Conservation (phyloP, 345 rosid genomes). For the Pistacia vera region DNA sequence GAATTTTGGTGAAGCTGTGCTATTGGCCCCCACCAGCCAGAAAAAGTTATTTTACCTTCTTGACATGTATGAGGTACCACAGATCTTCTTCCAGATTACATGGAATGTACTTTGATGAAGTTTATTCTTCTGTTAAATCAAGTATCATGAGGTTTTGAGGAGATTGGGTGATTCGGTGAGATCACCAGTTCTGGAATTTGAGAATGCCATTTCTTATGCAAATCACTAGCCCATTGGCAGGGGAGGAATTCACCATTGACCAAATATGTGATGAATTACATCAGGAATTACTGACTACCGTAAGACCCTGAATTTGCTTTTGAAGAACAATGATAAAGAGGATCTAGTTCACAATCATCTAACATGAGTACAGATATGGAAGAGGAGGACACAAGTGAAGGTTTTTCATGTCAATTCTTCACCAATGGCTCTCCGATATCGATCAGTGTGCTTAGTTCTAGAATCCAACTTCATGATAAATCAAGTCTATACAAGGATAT, state of each 20-base stretch:
- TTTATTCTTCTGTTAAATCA: slow-evolving; percentile 49
- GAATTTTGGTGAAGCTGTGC: slow-evolving; percentile 84
- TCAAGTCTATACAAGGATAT: slow-evolving; percentile 64
- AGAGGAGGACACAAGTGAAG: slow-evolving; percentile 39
- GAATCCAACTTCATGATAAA: slow-evolving; percentile 70
- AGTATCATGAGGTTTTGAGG: slow-evolving; percentile 59
- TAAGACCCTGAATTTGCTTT: slow-evolving; percentile 63
- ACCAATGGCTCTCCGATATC: slow-evolving; percentile 53
- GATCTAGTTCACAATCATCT: slow-evolving; percentile 38
- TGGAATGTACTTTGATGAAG: no score
- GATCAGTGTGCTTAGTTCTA: slow-evolving; percentile 55
- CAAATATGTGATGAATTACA: slow-evolving; percentile 79
- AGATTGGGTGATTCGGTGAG: slow-evolving; percentile 68
- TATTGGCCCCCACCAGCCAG: slow-evolving; percentile 76
- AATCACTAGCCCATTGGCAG: slow-evolving; percentile 60
- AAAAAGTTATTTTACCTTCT: slow-evolving; percentile 48
- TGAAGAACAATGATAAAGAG: slow-evolving; percentile 46
- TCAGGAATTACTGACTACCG: slow-evolving; percentile 65
- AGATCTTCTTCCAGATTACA: slow-evolving; percentile 57
- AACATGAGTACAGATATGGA: slow-evolving; percentile 35
- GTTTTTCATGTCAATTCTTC: slow-evolving; percentile 31
- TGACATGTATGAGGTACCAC: slow-evolving; percentile 71
- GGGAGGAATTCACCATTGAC: slow-evolving; percentile 80
- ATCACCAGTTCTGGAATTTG: slow-evolving; percentile 69
- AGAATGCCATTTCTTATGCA: slow-evolving; percentile 64